These are phyloP conservation scores for Rhizopus microsporus DNA, from an alignment of 371 early-diverging fungal species.

Conservation along the genomic window DNA sequence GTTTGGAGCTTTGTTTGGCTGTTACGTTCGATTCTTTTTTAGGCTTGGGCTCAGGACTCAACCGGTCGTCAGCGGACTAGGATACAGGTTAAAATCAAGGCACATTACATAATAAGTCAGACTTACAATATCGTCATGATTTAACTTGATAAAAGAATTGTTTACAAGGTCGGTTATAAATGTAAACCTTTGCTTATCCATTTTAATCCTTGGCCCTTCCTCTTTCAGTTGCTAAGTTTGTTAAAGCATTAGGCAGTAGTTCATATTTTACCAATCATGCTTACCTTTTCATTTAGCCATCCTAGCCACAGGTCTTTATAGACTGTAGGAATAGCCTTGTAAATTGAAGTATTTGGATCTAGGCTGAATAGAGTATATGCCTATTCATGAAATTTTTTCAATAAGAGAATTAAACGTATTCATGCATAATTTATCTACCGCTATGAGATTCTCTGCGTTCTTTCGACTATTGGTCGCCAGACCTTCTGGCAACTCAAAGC, in stretches of 20 bases:
- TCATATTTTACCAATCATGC: not conserved
- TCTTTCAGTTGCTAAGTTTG: constrained; percentile 24
- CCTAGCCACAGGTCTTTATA: constrained; percentile 71
- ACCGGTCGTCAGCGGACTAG: not conserved
- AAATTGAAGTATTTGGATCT: constrained; percentile 48
- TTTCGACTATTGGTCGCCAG: constrained; percentile 9
- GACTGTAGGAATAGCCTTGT: constrained; percentile 59
- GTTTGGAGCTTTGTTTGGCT: constrained; percentile 1
- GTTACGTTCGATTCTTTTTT: not conserved
- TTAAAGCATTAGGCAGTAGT: not conserved
- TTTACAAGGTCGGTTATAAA: constrained; percentile 32
- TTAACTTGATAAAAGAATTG: constrained; percentile 5
- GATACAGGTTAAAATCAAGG: too few species aligned
- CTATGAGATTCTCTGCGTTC: constrained; percentile 64
- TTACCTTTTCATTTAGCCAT: constrained; percentile 54
- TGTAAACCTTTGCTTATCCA: constrained; percentile 29
- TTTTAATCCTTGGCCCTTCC: constrained; percentile 24
- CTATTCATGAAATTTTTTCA: constrained; percentile 9
- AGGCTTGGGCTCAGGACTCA: not conserved
- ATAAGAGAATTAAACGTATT: not conserved
- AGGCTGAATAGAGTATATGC: constrained; percentile 56
- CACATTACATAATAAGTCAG: not conserved
- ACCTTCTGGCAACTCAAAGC: constrained; percentile 20
- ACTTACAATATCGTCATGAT: constrained; percentile 15
- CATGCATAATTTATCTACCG: constrained; percentile 30